Conservation (phyloP, 1,284 basidiomycete genomes). For the Cutaneotrichosporon spelunceum region DNA sequence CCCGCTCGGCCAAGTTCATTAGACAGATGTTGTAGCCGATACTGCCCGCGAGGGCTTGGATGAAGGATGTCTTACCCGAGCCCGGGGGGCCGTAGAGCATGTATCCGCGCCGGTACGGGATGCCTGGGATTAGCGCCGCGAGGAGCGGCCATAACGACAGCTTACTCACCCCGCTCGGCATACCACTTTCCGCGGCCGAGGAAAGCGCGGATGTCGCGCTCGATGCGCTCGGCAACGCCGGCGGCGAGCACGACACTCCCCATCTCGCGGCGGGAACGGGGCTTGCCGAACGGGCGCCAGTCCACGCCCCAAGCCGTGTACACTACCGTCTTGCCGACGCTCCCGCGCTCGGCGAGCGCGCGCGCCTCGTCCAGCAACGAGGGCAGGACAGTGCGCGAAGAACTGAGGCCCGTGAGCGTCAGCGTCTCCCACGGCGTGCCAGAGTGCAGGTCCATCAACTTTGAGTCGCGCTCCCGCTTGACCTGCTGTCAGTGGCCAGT, state of each 20-base stretch:
- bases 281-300: conserved; percentile 94
- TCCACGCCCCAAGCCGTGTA: conserved; percentile 95
- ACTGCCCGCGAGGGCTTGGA: conserved; percentile 90
- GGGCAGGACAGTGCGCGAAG: conserved; percentile 77
- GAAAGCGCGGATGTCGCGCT: conserved; percentile 77
- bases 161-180: conserved; percentile 75
- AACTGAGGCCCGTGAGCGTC: conserved; percentile 85
- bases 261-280: conserved; percentile 79
- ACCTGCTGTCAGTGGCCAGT: conserved; percentile 59
- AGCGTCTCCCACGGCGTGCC: conserved; percentile 98
- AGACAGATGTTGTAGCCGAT: conserved; percentile 94
- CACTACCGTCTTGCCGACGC: conserved; percentile 92
- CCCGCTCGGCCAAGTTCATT: conserved; percentile 92
- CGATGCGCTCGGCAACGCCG: conserved; percentile 74
- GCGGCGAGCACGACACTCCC: conserved; percentile 88
- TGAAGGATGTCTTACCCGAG: conserved; percentile 97
- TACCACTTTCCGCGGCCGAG: conserved; percentile 87
- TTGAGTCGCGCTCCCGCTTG: conserved; percentile 85
- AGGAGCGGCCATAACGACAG: neutral
- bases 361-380: conserved; percentile 80
- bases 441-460: conserved; percentile 84
- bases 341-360: conserved; percentile 75
- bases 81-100: conserved; percentile 94
- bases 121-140: conserved; percentile 59
- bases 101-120: conserved; percentile 95